Percentiles rank a stretch among this genome's conserved stretches.
phyloP scores from a whole-genome alignment of 768 basidiomycete species.

The Boletus sp. region DNA sequence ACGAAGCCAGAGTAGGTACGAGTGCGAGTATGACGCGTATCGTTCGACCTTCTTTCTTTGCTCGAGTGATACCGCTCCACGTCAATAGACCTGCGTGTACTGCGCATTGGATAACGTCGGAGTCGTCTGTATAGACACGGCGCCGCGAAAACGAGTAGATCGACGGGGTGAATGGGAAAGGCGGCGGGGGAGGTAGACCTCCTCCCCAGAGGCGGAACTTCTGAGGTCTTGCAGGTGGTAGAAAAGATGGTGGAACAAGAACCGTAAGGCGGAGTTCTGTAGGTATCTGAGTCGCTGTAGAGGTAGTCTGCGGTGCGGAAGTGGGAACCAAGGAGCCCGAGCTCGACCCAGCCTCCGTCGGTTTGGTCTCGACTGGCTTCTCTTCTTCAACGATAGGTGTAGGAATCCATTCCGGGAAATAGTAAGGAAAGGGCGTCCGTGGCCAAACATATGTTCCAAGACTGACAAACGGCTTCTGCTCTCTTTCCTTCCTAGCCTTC shows the following conservation, averaged over 20 bases:
- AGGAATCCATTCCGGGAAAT: conserved; percentile 35
- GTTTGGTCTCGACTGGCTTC: conserved; percentile 20
- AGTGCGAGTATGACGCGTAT: conserved; percentile 41
- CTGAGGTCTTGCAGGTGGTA: conserved; percentile 53
- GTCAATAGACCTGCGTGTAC: conserved; percentile 58
- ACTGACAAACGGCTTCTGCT: conserved; percentile 29
- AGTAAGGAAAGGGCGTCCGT: conserved; percentile 33
- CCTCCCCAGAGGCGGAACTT: conserved; percentile 72
- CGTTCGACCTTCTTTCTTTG: conserved; percentile 38
- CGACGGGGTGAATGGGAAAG: conserved; percentile 29
- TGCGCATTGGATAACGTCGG: conserved; percentile 66
- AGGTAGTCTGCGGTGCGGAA: conserved; percentile 5
- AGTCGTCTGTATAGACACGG: conserved; percentile 78
- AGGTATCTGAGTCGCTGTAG: conserved; percentile 16
- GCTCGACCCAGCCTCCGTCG: conserved; percentile 23
- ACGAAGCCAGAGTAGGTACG: conserved; percentile 41
- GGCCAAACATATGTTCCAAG: conserved; percentile 33
- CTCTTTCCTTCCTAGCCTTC: conserved; percentile 29
- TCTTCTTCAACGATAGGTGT: conserved; percentile 26
- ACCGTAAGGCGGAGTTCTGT: conserved; percentile 45
- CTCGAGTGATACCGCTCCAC: conserved; percentile 42
- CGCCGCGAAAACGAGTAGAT: conserved; percentile 35
- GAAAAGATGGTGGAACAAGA: conserved; percentile 56
- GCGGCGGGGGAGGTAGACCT: conserved; percentile 45
- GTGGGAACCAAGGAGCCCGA: conserved; percentile 28